Percentiles rank a stretch among this genome's conserved stretches.
These are phyloP conservation scores for Cordyceps fumosorosea DNA, from an alignment of 2,329 filamentous ascomycete species.

Conservation along the genomic window DNA sequence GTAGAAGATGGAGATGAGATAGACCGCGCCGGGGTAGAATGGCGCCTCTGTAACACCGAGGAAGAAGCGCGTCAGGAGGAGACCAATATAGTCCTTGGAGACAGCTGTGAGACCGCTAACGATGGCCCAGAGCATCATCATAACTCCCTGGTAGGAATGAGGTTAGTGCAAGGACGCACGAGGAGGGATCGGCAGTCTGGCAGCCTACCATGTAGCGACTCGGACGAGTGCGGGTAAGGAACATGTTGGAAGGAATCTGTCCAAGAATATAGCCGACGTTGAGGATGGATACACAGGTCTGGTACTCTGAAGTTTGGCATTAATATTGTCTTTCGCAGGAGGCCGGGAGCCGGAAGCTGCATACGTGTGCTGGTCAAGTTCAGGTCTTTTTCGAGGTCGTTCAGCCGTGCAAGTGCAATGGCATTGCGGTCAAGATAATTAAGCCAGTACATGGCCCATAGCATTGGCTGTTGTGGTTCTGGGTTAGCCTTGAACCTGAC, in stretches of 20 bases:
- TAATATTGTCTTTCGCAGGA: neutral
- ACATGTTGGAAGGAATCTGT: conserved; percentile 28
- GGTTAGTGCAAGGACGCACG: neutral
- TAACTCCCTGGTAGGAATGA: conserved; percentile 22
- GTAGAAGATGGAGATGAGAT: conserved; percentile 46
- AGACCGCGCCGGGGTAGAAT: conserved; percentile 45
- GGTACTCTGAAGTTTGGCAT: conserved; percentile 13
- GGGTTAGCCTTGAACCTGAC: neutral
- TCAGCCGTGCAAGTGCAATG: conserved; percentile 34
- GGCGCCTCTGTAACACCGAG: conserved; percentile 42
- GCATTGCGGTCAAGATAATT: conserved; percentile 42
- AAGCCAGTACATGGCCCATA: conserved; percentile 36
- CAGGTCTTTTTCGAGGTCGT: conserved; percentile 19
- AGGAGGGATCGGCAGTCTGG: neutral
- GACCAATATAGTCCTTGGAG: conserved; percentile 40
- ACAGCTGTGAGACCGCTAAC: conserved; percentile 41
- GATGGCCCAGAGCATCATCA: conserved; percentile 43
- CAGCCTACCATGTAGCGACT: conserved; percentile 29
- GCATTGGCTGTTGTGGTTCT: conserved; percentile 21
- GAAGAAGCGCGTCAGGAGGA: conserved; percentile 41
- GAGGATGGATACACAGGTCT: conserved; percentile 21
- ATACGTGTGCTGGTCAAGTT: conserved; percentile 13
- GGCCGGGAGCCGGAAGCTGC: neutral
- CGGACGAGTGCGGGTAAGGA: conserved; percentile 30
- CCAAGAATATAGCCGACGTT: conserved; percentile 21